phyloP scores from a whole-genome alignment of 495 filamentous ascomycete genomes.

The Trichodelitschia bisporula region DNA sequence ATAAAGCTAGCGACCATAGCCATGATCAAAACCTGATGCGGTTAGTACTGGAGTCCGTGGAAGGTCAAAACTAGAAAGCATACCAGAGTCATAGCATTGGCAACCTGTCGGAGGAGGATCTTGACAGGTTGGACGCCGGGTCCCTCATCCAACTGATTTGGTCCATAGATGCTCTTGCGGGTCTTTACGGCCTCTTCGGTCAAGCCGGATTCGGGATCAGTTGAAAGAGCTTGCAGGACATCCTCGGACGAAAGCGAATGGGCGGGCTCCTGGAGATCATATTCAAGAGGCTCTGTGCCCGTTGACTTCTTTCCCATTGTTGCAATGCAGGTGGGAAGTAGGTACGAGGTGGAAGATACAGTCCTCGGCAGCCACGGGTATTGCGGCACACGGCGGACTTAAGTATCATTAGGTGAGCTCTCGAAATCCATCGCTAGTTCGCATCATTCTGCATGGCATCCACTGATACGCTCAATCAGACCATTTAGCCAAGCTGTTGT shows the following conservation, averaged over 20 bases:
- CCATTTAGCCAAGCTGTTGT: too few species aligned
- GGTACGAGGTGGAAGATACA: too few species aligned
- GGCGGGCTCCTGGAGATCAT: slow-evolving; percentile 33
- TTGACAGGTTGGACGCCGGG: slow-evolving; percentile 29
- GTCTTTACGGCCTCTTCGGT: slow-evolving; percentile 26
- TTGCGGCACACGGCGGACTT: too few species aligned
- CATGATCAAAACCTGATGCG: slow-evolving; percentile 42
- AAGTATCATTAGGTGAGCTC: too few species aligned
- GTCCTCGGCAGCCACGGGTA: too few species aligned
- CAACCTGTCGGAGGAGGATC: slow-evolving; percentile 34
- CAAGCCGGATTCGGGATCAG: slow-evolving; percentile 36
- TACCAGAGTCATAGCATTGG: slow-evolving; percentile 44
- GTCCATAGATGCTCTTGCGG: slow-evolving; percentile 30
- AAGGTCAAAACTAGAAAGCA: slow-evolving; percentile 1
- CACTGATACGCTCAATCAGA: too few species aligned
- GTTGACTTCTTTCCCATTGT: too few species aligned
- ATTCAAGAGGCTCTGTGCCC: too few species aligned
- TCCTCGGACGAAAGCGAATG: slow-evolving; percentile 32
- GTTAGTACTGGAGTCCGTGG: slow-evolving; percentile 3
- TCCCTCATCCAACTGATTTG: slow-evolving; percentile 34
- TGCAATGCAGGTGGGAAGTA: too few species aligned
- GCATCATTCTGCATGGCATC: too few species aligned
- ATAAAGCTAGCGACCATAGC: slow-evolving; percentile 69
- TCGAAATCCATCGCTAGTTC: too few species aligned
- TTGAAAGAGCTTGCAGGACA: slow-evolving; percentile 30